Evolutionary conservation across 495 filamentous ascomycete genomes (phyloP).

Genomic region (Aspergillus sclerotioniger): DNA sequence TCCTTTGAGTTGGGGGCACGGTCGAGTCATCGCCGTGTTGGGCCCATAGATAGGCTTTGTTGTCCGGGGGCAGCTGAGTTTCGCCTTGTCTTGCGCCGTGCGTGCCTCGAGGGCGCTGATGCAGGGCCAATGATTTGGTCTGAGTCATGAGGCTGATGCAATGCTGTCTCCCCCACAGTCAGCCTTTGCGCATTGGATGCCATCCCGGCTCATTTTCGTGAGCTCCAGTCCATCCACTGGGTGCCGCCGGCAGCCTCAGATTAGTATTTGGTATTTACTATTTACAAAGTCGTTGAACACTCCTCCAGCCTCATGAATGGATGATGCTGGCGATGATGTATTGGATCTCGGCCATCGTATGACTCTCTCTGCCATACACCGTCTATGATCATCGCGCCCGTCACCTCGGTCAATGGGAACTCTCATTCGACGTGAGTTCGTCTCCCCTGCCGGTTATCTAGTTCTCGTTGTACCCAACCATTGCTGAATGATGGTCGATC

Average conservation of each 20-base stretch:
- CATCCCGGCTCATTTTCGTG: constrained; percentile 29
- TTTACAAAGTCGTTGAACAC: too few species aligned
- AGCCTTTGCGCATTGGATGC: constrained; percentile 7
- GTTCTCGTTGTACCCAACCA: constrained; percentile 17
- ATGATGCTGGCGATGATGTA: constrained; percentile 20
- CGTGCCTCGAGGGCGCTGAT: neutral
- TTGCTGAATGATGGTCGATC: constrained; percentile 20
- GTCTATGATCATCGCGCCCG: constrained; percentile 14
- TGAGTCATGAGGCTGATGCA: constrained; percentile 18
- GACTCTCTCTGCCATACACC: constrained; percentile 15
- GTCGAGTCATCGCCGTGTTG: neutral
- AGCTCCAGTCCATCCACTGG: constrained; percentile 14
- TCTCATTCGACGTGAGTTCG: constrained; percentile 17
- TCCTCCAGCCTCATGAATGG: too few species aligned
- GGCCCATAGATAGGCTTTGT: constrained; percentile 1
- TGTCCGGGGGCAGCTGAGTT: constrained; percentile 1
- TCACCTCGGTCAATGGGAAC: constrained; percentile 5
- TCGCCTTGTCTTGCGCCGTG: neutral
- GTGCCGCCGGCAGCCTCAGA: constrained; percentile 9
- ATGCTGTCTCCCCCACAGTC: constrained; percentile 16
- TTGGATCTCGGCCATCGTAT: constrained; percentile 27
- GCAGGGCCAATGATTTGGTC: constrained; percentile 1
- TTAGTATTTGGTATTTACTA: neutral
- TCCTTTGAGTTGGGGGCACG: neutral
- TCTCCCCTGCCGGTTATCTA: constrained; percentile 9